A percentile compares a stretch with the other conserved stretches of the same genome.
Evolutionary conservation across 495 filamentous ascomycete species (phyloP).

Genomic region (Mytilinidion resinicola): DNA sequence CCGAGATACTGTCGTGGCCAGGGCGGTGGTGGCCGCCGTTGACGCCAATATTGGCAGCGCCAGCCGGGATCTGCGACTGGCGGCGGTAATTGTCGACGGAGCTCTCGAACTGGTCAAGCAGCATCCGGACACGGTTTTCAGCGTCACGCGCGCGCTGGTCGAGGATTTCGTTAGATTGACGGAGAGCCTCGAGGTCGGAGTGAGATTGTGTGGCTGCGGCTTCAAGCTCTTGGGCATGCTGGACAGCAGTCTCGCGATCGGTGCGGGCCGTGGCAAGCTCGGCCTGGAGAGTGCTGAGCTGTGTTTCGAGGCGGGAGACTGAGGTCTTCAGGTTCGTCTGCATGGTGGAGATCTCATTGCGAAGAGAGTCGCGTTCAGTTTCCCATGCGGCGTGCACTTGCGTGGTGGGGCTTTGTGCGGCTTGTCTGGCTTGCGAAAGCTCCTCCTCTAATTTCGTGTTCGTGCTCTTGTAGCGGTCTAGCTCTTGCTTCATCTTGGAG

Average conservation of each 20-base stretch:
- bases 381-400: constrained; percentile 62
- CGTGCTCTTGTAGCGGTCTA: constrained; percentile 77
- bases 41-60: constrained; percentile 33
- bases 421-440: constrained; percentile 47
- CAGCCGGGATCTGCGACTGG: constrained; percentile 52
- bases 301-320: constrained; percentile 53
- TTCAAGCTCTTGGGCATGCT: constrained; percentile 47
- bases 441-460: constrained; percentile 79
- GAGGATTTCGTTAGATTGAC: constrained; percentile 69
- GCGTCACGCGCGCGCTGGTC: constrained; percentile 81
- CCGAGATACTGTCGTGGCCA: constrained; percentile 26
- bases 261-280: constrained; percentile 57
- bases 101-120: constrained; percentile 87
- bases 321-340: constrained; percentile 61
- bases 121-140: constrained; percentile 83
- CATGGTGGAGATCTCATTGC: constrained; percentile 58
- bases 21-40: constrained; percentile 21
- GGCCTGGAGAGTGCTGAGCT: constrained; percentile 58
- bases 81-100: constrained; percentile 93
- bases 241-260: constrained; percentile 61
- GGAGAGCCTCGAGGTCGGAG: constrained; percentile 70
- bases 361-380: constrained; percentile 60
- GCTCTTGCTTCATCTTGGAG: constrained; percentile 95
- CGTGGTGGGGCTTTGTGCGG: constrained; percentile 35
- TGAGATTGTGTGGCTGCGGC: constrained; percentile 36